A percentile compares a stretch with the other conserved stretches of the same genome.
These are phyloP conservation scores for Penicillium hordei DNA, from an alignment of 2,329 filamentous ascomycete species.

Conservation along the genomic window DNA sequence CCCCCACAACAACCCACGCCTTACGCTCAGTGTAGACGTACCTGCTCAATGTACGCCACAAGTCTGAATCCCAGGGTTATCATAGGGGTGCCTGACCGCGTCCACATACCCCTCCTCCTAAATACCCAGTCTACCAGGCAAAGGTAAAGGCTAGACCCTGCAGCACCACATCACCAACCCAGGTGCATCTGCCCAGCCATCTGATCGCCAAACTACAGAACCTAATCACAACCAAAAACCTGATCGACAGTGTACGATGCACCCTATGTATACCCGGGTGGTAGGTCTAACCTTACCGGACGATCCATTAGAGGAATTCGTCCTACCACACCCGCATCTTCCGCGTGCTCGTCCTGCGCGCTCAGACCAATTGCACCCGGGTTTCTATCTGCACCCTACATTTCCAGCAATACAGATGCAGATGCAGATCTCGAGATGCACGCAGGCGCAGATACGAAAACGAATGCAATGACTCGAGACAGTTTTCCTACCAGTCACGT, in stretches of 20 bases:
- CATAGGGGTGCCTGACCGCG: constrained; percentile 1
- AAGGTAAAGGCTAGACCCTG: not conserved
- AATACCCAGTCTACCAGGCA: not conserved
- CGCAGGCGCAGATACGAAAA: not conserved
- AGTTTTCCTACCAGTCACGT: not conserved
- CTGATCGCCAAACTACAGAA: not conserved
- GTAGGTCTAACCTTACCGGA: not conserved
- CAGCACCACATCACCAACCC: not conserved
- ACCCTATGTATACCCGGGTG: not conserved
- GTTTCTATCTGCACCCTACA: not conserved
- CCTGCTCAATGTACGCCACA: not conserved
- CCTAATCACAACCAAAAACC: not conserved
- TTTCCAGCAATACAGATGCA: not conserved
- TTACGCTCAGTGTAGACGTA: not conserved
- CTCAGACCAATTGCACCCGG: not conserved
- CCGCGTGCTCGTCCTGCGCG: not conserved
- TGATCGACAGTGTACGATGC: not conserved
- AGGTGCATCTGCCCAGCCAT: not conserved
- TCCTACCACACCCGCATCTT: not conserved
- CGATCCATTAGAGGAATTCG: not conserved
- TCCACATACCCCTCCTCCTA: not conserved
- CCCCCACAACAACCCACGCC: not conserved
- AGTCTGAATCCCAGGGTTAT: not conserved
- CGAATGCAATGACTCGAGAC: not conserved
- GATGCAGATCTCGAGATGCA: not conserved